These are phyloP conservation scores for Solanum pinnatisectum DNA, from an alignment of 257 asterid genomes.

Conservation along the genomic window DNA sequence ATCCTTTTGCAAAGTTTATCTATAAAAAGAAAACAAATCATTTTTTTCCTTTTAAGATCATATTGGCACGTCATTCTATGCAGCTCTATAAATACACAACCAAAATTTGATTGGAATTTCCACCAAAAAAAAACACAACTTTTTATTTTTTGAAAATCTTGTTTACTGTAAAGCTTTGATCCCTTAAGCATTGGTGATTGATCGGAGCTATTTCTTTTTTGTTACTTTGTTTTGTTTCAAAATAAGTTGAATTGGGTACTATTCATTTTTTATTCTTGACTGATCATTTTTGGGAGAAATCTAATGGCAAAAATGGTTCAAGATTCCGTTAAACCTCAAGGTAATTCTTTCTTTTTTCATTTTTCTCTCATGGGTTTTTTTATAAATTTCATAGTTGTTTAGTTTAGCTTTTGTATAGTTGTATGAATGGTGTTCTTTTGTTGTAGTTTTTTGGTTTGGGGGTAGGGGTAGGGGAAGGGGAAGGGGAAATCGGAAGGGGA, in stretches of 20 bases:
- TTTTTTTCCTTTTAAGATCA: not conserved
- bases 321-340: constrained; percentile 49
- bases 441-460: not conserved
- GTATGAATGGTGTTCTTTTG: not conserved
- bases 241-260: not conserved
- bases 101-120: not conserved
- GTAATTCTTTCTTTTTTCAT: constrained; percentile 13
- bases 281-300: constrained; percentile 4
- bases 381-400: not conserved
- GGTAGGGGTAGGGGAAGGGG: no score
- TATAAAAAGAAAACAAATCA: not conserved
- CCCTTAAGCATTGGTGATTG: not conserved
- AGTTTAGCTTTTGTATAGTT: not conserved
- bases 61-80: not conserved
- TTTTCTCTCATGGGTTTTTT: not conserved
- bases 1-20: no score
- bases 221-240: not conserved
- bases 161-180: not conserved
- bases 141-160: no score
- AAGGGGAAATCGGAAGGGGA: no score
- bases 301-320: constrained; percentile 36
- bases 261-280: not conserved
- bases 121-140: not conserved
- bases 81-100: not conserved
- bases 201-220: not conserved